phyloP scores from a whole-genome alignment of 2,329 filamentous ascomycete genomes.

The Elsinoe perseae region DNA sequence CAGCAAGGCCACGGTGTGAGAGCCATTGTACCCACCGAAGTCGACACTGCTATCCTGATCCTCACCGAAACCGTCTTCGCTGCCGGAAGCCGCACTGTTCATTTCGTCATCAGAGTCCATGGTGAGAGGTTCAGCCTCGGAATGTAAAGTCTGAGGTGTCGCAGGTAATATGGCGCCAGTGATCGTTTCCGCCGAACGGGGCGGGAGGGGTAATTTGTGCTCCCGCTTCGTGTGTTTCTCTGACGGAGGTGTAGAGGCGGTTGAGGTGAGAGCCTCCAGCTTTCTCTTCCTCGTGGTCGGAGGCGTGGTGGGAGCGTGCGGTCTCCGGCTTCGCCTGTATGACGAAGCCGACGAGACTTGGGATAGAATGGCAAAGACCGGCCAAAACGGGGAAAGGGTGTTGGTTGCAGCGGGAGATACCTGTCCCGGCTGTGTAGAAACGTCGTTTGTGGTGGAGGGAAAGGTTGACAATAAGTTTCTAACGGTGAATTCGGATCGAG shows the following conservation, averaged over 20 bases:
- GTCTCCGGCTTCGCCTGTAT: conserved; percentile 23
- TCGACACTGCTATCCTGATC: conserved; percentile 65
- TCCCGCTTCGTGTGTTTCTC: conserved; percentile 19
- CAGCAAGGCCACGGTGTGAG: conserved; percentile 29
- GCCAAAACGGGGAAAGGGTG: conserved; percentile 10
- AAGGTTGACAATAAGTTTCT: neutral
- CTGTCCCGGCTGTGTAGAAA: conserved; percentile 14
- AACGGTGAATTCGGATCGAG: conserved; percentile 11
- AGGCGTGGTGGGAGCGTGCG: conserved; percentile 25
- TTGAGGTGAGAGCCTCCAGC: conserved; percentile 22
- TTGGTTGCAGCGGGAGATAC: conserved; percentile 14
- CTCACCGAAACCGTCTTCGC: conserved; percentile 56
- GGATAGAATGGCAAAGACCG: conserved; percentile 5
- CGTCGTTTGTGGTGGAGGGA: neutral
- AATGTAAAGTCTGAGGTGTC: conserved; percentile 44
- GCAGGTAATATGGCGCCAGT: conserved; percentile 36
- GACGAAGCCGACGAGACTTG: conserved; percentile 23
- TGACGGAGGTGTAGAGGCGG: conserved; percentile 17
- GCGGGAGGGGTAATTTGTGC: conserved; percentile 19
- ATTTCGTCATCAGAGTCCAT: conserved; percentile 98
- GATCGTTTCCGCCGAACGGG: conserved; percentile 26
- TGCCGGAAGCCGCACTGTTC: conserved; percentile 68
- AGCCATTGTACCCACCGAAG: conserved; percentile 22
- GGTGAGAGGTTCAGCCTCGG: conserved; percentile 34
- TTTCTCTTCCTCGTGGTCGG: conserved; percentile 30